Percentiles rank a stretch among this genome's conserved stretches.
Evolutionary conservation across 768 basidiomycete genomes (phyloP).

Genomic region (Tulasnella sp.): DNA sequence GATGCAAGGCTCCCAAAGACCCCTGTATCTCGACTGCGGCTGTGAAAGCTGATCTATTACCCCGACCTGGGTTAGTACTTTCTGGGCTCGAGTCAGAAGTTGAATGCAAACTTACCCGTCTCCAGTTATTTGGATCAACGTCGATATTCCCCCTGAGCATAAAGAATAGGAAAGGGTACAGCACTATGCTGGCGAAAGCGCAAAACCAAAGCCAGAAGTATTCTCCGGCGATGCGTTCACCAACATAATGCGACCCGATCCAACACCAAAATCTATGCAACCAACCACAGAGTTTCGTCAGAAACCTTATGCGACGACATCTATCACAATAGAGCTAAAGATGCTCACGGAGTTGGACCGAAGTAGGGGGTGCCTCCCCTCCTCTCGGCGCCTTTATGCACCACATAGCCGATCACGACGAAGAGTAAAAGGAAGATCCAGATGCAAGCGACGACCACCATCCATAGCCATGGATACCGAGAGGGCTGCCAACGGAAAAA

Average conservation of each 20-base stretch:
- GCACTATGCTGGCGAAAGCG: conserved; percentile 21
- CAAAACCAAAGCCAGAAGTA: conserved; percentile 26
- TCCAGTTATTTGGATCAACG: conserved; percentile 22
- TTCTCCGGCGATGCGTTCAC: conserved; percentile 24
- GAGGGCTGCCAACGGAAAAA: conserved; percentile 20
- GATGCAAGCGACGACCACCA: conserved; percentile 17
- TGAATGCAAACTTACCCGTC: background rate
- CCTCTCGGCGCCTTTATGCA: background rate
- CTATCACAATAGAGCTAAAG: too few relatives aligned
- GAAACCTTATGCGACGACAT: too few relatives aligned
- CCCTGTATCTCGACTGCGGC: background rate
- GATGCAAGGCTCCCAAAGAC: background rate
- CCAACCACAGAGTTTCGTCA: background rate
- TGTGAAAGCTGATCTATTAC: conserved; percentile 19
- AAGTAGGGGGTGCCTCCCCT: background rate
- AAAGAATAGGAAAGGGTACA: conserved; percentile 23
- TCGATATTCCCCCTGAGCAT: conserved; percentile 23
- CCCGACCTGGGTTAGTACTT: too few relatives aligned
- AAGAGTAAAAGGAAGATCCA: conserved; percentile 16
- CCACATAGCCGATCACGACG: conserved; percentile 5
- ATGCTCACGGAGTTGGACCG: conserved; percentile 21
- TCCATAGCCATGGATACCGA: background rate
- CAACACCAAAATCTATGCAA: conserved; percentile 25
- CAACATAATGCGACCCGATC: conserved; percentile 10
- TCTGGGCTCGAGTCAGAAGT: too few relatives aligned